Percentiles rank a stretch among this genome's conserved stretches.
Evolutionary conservation across 2,329 filamentous ascomycete genomes (phyloP).

Genomic region (Xylaria sp.): DNA sequence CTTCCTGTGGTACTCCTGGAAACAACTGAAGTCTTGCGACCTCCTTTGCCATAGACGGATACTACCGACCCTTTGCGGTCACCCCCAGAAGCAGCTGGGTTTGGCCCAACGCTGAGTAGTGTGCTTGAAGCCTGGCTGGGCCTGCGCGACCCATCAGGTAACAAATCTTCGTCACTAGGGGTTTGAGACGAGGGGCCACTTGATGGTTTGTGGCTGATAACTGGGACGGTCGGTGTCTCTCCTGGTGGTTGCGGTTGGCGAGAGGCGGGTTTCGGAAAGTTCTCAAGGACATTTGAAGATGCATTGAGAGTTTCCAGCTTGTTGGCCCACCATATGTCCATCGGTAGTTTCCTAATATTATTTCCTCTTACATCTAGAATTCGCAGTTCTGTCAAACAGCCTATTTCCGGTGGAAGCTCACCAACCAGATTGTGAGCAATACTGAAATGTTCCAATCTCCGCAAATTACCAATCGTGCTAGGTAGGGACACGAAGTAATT

Average conservation of each 20-base stretch:
- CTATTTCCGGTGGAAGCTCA: conserved; percentile 86
- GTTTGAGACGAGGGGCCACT: conserved; percentile 64
- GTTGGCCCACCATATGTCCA: conserved; percentile 95
- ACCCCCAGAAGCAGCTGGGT: conserved; percentile 67
- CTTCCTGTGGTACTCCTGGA: conserved; percentile 67
- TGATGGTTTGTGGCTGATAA: conserved; percentile 55
- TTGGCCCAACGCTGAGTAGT: conserved; percentile 78
- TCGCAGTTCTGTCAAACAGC: conserved; percentile 83
- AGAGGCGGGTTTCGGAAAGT: conserved; percentile 87
- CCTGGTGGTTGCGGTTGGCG: conserved; percentile 71
- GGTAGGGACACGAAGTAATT: conserved; percentile 96
- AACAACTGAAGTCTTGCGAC: conserved; percentile 85
- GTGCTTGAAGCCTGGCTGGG: conserved; percentile 87
- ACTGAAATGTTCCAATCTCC: conserved; percentile 88
- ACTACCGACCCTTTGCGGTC: conserved; percentile 86
- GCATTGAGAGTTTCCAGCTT: conserved; percentile 92
- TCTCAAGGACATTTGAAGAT: conserved; percentile 91
- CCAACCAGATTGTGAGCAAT: conserved; percentile 91
- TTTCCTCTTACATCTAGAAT: conserved; percentile 92
- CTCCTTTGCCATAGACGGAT: conserved; percentile 80
- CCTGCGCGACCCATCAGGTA: conserved; percentile 68
- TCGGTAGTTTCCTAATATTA: conserved; percentile 87
- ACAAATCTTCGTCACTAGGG: conserved; percentile 81
- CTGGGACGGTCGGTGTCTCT: conserved; percentile 54
- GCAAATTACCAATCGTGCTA: conserved; percentile 82